phyloP scores from a whole-genome alignment of 768 basidiomycete species.

The Lentinus tigrinus region DNA sequence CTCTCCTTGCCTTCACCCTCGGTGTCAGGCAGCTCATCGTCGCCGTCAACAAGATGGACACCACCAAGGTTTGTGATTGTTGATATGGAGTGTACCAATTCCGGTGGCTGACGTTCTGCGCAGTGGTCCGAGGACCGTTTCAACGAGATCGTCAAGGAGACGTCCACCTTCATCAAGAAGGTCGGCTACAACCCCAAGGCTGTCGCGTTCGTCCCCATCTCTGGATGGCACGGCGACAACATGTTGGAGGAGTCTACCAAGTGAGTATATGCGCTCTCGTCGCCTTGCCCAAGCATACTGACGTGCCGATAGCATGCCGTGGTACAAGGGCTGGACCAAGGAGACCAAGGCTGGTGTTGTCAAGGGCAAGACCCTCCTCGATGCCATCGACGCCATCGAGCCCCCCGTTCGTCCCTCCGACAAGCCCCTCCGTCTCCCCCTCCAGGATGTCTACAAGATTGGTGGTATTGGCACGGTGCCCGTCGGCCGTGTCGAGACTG shows the following conservation, averaged over 20 bases:
- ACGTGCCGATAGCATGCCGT: conserved; percentile 75
- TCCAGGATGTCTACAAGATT: conserved; percentile 99
- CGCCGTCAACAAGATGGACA: conserved; percentile 99
- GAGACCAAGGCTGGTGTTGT: conserved; percentile 89
- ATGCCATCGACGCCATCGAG: conserved; percentile 99
- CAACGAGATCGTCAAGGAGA: conserved; percentile 99
- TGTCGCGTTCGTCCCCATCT: conserved; percentile 98
- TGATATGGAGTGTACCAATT: not conserved
- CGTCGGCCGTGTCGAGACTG: conserved; percentile 99
- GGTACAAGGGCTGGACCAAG: conserved; percentile 99
- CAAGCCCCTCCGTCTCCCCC: conserved; percentile 99
- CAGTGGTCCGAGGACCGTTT: conserved; percentile 99
- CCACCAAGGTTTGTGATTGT: conserved; percentile 71
- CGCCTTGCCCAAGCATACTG: too few relatives aligned
- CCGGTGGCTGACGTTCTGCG: not conserved
- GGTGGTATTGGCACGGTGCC: conserved; percentile 99
- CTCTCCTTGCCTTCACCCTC: conserved; percentile 98
- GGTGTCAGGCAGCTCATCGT: conserved; percentile 99
- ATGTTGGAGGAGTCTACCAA: conserved; percentile 99
- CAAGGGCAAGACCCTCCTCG: conserved; percentile 99
- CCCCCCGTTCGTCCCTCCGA: conserved; percentile 95
- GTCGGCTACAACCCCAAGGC: conserved; percentile 99
- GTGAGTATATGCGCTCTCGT: conserved; percentile 44
- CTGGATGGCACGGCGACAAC: conserved; percentile 99
- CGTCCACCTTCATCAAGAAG: conserved; percentile 98